These are phyloP conservation scores for Zarea fungicola DNA, from an alignment of 2,329 filamentous ascomycete genomes.

Conservation along the genomic window DNA sequence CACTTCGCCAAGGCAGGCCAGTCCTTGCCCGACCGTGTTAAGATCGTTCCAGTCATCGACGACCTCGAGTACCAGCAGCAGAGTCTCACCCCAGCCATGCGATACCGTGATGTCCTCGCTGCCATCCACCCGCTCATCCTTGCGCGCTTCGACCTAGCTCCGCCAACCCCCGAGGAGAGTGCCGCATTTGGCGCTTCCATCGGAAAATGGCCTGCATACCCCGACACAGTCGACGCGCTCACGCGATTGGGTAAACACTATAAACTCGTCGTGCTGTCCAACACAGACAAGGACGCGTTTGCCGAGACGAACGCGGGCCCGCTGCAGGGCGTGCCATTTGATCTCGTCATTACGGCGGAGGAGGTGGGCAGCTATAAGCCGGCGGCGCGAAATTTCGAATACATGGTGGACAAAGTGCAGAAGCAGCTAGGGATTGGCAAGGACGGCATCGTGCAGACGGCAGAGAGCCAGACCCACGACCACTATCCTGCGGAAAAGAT, in stretches of 20 bases:
- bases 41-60: constrained; percentile 37
- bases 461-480: constrained; percentile 66
- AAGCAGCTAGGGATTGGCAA: constrained; percentile 51
- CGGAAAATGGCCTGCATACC: constrained; percentile 53
- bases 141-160: constrained; percentile 32
- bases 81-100: constrained; percentile 46
- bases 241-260: constrained; percentile 39
- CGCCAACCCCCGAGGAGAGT: constrained; percentile 33
- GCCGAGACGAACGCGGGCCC: constrained; percentile 37
- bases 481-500: constrained; percentile 58
- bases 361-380: constrained; percentile 71
- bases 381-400: constrained; percentile 58
- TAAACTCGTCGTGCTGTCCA: constrained; percentile 54
- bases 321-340: constrained; percentile 47
- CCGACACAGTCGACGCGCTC: constrained; percentile 54
- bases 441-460: constrained; percentile 56
- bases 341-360: constrained; percentile 62
- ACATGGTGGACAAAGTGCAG: constrained; percentile 52
- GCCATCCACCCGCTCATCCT: constrained; percentile 43
- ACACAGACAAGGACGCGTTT: constrained; percentile 52
- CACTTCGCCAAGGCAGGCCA: constrained; percentile 32
- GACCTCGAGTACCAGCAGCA: constrained; percentile 48
- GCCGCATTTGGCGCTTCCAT: constrained; percentile 48
- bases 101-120: constrained; percentile 56
- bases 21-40: constrained; percentile 27